Evolutionary conservation across 345 rosid species (phyloP).

Genomic region (Bruguiera sexangula): DNA sequence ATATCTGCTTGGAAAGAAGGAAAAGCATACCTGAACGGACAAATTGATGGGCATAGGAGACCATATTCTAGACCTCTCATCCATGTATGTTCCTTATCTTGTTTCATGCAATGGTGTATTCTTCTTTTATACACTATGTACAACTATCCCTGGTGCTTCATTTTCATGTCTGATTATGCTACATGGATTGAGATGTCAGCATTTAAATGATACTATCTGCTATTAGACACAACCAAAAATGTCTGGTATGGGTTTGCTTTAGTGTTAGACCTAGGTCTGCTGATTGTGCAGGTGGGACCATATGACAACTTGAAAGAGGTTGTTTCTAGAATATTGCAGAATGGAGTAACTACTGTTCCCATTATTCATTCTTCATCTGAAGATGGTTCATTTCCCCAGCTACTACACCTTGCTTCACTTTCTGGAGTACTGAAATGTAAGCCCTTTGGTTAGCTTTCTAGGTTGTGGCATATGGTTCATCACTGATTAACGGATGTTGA

Average conservation of each 20-base stretch:
- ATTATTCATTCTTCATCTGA: constrained; percentile 30
- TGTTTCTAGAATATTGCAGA: constrained; percentile 31
- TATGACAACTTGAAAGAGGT: constrained; percentile 31
- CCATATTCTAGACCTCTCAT: constrained; percentile 20
- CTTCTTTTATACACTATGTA: not conserved
- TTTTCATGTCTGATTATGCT: not conserved
- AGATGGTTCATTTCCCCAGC: constrained; percentile 34
- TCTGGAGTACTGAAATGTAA: constrained; percentile 31
- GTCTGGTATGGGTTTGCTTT: not conserved
- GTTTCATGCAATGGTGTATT: not conserved
- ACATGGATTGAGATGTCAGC: not conserved
- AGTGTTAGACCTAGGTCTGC: constrained; percentile 1
- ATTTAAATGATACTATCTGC: not conserved
- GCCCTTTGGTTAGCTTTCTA: constrained; percentile 13
- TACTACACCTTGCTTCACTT: constrained; percentile 33
- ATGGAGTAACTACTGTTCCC: constrained; percentile 27
- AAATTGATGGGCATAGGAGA: constrained; percentile 24
- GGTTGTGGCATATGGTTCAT: not conserved
- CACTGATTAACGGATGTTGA: constrained; percentile 16
- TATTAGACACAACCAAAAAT: not conserved
- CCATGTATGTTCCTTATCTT: constrained; percentile 20
- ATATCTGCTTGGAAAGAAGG: constrained; percentile 39
- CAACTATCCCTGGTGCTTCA: not conserved
- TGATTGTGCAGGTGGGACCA: constrained; percentile 29
- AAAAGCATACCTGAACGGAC: constrained; percentile 28